Conservation (phyloP, 106 monocot genomes). For the Phalaenopsis aphrodite region DNA sequence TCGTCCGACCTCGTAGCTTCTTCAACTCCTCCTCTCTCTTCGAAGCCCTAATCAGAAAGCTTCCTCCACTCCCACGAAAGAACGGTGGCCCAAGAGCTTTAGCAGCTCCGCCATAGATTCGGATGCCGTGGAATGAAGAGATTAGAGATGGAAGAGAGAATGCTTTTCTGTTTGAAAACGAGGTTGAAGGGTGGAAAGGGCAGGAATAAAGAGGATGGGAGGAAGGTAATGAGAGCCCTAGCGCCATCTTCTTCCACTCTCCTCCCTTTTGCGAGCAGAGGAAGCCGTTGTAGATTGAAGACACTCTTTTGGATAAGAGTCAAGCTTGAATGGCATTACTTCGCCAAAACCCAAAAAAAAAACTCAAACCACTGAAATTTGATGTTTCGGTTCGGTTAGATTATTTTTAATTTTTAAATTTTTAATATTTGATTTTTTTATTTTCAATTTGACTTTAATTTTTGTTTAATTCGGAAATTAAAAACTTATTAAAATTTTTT, state of each 20-base stretch:
- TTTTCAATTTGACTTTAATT: no score
- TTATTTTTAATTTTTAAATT: no score
- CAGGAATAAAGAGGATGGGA: neutral
- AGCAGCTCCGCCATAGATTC: slow-evolving; percentile 12
- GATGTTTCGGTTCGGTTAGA: no score
- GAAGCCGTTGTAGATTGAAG: neutral
- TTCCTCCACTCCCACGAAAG: neutral
- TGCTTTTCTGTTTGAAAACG: neutral
- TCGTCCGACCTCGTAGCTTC: slow-evolving; percentile 60
- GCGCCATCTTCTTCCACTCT: slow-evolving; percentile 20
- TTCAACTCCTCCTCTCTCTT: slow-evolving; percentile 87
- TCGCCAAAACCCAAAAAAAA: no score
- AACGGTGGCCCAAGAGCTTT: neutral
- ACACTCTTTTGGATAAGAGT: no score
- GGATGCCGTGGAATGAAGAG: slow-evolving; percentile 40
- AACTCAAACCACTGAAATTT: no score
- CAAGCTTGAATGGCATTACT: no score
- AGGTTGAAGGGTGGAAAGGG: slow-evolving; percentile 3
- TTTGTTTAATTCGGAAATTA: no score
- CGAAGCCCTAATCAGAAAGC: slow-evolving; percentile 42
- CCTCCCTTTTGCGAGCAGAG: neutral
- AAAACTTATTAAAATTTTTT: no score
- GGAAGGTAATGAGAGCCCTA: slow-evolving; percentile 16
- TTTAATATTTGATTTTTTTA: no score
- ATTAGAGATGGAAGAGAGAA: slow-evolving; percentile 9